phyloP scores from a whole-genome alignment of 768 basidiomycete genomes.

The Psilocybe subaeruginosa region DNA sequence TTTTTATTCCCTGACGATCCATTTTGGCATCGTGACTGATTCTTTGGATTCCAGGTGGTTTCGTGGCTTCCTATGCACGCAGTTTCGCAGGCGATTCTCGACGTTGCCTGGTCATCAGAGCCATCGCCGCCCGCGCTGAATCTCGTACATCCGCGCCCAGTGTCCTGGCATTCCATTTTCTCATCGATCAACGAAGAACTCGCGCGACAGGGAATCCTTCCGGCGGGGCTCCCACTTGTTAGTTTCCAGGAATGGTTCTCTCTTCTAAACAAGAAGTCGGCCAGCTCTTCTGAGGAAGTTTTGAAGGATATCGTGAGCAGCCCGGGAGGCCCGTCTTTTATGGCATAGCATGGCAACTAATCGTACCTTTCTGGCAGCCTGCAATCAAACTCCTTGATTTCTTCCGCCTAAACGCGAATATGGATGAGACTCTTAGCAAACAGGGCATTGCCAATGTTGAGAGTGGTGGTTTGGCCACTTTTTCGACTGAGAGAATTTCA shows the following conservation, averaged over 20 bases:
- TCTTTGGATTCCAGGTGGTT: conserved; percentile 23
- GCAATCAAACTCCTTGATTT: conserved; percentile 38
- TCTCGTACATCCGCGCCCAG: conserved; percentile 37
- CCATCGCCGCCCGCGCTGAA: conserved; percentile 27
- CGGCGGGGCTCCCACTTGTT: conserved; percentile 14
- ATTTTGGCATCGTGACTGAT: not conserved
- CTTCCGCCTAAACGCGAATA: conserved; percentile 24
- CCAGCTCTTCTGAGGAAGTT: conserved; percentile 7
- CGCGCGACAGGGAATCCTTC: conserved; percentile 14
- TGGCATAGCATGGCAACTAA: not conserved
- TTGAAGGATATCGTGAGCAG: conserved; percentile 20
- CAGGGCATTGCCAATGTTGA: conserved; percentile 12
- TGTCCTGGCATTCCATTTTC: conserved; percentile 31
- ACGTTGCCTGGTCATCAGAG: conserved; percentile 27
- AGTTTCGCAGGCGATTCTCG: conserved; percentile 31
- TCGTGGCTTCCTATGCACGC: conserved; percentile 38
- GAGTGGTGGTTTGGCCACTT: conserved; percentile 26
- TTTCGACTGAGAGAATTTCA: conserved; percentile 31
- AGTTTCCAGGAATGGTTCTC: conserved; percentile 22
- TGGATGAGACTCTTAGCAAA: conserved; percentile 20
- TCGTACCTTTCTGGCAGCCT: conserved; percentile 25
- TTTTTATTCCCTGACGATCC: not conserved
- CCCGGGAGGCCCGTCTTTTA: not conserved
- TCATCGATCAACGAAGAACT: conserved; percentile 21
- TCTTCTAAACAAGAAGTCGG: conserved; percentile 14